Evolutionary conservation across 257 asterid genomes (phyloP).

Genomic region (Solanum habrochaites): DNA sequence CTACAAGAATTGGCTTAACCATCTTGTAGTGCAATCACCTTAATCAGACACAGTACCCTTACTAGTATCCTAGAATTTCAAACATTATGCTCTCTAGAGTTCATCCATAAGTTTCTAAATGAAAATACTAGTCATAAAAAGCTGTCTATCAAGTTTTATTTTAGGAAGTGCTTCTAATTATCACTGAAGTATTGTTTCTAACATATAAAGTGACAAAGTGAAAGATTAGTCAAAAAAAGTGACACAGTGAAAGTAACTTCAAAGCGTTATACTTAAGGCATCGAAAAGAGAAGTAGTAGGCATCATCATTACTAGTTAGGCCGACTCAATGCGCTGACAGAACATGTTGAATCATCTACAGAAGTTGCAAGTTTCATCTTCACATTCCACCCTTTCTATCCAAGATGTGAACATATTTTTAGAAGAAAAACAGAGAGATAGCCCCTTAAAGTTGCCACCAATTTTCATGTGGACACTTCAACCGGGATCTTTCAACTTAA

Average conservation of each 20-base stretch:
- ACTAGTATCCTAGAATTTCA: background rate
- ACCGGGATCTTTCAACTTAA: background rate
- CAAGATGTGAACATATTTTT: background rate
- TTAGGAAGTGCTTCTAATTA: background rate
- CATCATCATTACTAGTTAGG: background rate
- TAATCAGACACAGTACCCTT: background rate
- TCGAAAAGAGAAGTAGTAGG: background rate
- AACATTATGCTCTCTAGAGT: background rate
- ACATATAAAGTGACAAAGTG: background rate
- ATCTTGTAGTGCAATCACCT: background rate
- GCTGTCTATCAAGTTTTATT: background rate
- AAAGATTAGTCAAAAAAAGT: background rate
- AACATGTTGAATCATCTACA: background rate
- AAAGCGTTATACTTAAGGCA: background rate
- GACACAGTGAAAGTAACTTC: background rate
- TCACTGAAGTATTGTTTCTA: background rate
- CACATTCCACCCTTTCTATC: background rate
- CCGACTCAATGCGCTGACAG: background rate
- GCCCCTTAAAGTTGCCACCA: background rate
- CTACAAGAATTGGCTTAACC: background rate
- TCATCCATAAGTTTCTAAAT: background rate
- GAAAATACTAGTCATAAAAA: background rate
- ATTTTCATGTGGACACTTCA: background rate
- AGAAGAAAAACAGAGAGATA: background rate
- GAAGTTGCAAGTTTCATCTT: background rate